phyloP scores from a whole-genome alignment of 768 basidiomycete species.

The Rhizopogon vesiculosus region DNA sequence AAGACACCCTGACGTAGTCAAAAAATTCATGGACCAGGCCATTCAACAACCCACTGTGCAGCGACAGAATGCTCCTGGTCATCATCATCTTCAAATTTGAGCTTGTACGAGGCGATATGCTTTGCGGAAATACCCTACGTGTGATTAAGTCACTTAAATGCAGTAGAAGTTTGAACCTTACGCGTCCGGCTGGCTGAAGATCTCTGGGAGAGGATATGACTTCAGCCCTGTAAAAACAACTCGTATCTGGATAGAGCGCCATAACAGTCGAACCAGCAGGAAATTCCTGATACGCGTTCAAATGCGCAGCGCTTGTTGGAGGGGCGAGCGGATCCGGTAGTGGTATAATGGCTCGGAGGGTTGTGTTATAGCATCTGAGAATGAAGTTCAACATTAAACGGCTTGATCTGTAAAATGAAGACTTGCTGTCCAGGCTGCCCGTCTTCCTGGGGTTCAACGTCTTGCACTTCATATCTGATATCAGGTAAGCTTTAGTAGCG shows the following conservation, averaged over 20 bases:
- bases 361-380: constrained; percentile 62
- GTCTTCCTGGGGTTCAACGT: constrained; percentile 79
- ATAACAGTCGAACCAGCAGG: constrained; percentile 68
- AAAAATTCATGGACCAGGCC: constrained; percentile 42
- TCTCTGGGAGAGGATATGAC: constrained; percentile 66
- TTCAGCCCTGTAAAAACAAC: constrained; percentile 86
- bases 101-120: constrained; percentile 58
- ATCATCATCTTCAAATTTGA: constrained; percentile 88
- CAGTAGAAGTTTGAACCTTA: constrained; percentile 19
- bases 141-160: constrained; percentile 1
- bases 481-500: background rate
- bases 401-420: background rate
- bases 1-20: background rate
- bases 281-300: constrained; percentile 69
- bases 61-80: constrained; percentile 74
- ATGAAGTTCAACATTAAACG: background rate
- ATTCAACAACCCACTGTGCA: constrained; percentile 82
- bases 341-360: constrained; percentile 68
- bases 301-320: constrained; percentile 55
- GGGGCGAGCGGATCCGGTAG: constrained; percentile 68
- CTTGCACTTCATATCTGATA: constrained; percentile 78
- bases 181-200: constrained; percentile 30
- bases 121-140: constrained; percentile 35
- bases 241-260: constrained; percentile 89
- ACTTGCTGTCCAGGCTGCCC: constrained; percentile 59